phyloP scores from a whole-genome alignment of 345 rosid species.

The Gossypium anomalum region DNA sequence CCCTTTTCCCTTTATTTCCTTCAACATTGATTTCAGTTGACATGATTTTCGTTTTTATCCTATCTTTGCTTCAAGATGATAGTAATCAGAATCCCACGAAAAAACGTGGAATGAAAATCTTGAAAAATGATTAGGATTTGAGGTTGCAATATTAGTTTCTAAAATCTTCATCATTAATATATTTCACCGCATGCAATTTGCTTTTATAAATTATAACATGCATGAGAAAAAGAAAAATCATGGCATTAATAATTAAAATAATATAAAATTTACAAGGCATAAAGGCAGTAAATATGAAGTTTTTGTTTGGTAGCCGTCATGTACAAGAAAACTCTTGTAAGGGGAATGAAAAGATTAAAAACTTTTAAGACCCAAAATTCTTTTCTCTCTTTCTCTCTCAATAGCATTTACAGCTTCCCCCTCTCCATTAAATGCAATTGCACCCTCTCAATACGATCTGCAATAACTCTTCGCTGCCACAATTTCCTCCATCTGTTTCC shows the following conservation, averaged over 20 bases:
- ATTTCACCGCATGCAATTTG: neutral
- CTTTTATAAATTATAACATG: neutral
- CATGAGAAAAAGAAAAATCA: neutral
- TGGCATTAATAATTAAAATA: neutral
- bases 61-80: neutral
- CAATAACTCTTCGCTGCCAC: constrained; percentile 56
- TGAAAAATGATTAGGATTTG: constrained; percentile 5
- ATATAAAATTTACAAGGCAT: no score
- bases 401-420: constrained; percentile 37
- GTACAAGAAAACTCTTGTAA: constrained; percentile 1
- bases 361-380: constrained; percentile 15
- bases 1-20: neutral
- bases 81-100: neutral
- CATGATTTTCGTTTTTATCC: neutral
- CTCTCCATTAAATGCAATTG: constrained; percentile 68
- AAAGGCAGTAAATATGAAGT: neutral
- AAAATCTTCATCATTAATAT: no score
- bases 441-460: constrained; percentile 68
- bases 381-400: constrained; percentile 7
- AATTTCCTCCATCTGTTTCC: constrained; percentile 26
- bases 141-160: neutral
- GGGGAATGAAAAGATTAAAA: neutral
- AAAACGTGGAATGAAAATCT: constrained; percentile 5
- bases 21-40: neutral
- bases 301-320: constrained; percentile 49